Evolutionary conservation across 2,329 filamentous ascomycete genomes (phyloP), one percentile per base, ranked within the genome.

Genomic region (Neopestalotiopsis sp.): DNA sequence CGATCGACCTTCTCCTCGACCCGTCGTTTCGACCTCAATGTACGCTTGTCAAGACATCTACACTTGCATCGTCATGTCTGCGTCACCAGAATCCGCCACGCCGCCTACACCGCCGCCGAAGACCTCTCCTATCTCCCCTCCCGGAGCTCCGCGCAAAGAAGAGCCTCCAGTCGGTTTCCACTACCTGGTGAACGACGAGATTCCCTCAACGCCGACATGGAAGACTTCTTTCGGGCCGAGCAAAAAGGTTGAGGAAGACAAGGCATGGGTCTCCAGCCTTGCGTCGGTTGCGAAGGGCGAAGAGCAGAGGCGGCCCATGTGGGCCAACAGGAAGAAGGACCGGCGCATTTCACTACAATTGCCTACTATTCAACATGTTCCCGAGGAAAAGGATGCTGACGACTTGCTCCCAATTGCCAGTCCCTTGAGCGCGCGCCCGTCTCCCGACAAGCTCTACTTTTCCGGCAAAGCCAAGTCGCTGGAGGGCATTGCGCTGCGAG

Each of bases 401-500:
- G 67, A 75, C 53, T 38, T 75, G 65, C 73, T 77, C 57, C 75
- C 75, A 4, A 67, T 62, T 56, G 59, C 66, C 42, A 67, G 66
- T 38, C 59, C 66, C 28, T 42, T 67, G 56, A 68, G 67, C 62
- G 49, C 67, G 7, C 61, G 61, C 24, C 45, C 61, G 24, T 58
- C 73, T 53, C 79, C 79, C 57, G 77, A 80, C 42, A 80, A 78
- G 73, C 74, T 79, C 28, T 84, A 86, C 73, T 79, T 83, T 71
- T 74, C 79, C 53, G 82, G 84, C 72, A 83, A 86, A 67, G 77
- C 83, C 53, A 89, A 88, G 74, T 89, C 88, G 28, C 87, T 90
- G 68, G 81, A 87, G 10, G 88, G 88, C 72, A 89, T 90, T 72
- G 88, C 89, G 70, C 71, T 87, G 49, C 85, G 88, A 49, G 84